A percentile compares a stretch with the other conserved stretches of the same genome.
Conservation (phyloP, 306 rosid species). For the Inga leiocalycina region DNA sequence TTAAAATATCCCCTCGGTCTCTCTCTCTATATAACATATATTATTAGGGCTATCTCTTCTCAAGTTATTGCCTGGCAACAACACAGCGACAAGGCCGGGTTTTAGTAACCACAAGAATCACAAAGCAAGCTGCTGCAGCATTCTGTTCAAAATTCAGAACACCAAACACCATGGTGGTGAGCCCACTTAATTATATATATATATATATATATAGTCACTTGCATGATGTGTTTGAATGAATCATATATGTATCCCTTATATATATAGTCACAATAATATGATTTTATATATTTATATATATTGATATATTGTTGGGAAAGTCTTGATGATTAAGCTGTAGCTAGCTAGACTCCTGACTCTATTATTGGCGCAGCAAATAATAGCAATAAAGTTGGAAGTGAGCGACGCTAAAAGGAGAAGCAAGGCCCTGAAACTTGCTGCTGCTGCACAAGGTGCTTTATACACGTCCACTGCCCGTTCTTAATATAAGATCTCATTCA, state of each 20-base stretch:
- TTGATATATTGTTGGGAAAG: background rate
- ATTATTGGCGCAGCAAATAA: slow-evolving; percentile 35
- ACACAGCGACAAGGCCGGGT: too few relatives aligned
- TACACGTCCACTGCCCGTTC: too few relatives aligned
- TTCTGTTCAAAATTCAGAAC: background rate
- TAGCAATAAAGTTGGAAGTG: slow-evolving; percentile 37
- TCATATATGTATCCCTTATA: too few relatives aligned
- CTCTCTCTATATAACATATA: background rate
- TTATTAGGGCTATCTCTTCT: too few relatives aligned
- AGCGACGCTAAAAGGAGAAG: slow-evolving; percentile 38
- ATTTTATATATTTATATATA: background rate
- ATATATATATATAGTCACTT: background rate
- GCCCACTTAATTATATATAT: background rate
- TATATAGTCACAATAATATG: too few relatives aligned
- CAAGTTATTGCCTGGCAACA: too few relatives aligned
- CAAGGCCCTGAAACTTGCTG: slow-evolving; percentile 44
- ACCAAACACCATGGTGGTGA: background rate
- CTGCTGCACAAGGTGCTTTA: slow-evolving; percentile 32
- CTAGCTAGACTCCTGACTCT: background rate
- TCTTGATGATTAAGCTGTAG: background rate
- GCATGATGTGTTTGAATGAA: background rate
- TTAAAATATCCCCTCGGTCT: background rate
- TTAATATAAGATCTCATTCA: too few relatives aligned
- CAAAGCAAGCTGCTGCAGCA: background rate
- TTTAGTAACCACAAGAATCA: background rate